Conservation (phyloP, 108 stramenopile species). For the Parmales sp. region DNA sequence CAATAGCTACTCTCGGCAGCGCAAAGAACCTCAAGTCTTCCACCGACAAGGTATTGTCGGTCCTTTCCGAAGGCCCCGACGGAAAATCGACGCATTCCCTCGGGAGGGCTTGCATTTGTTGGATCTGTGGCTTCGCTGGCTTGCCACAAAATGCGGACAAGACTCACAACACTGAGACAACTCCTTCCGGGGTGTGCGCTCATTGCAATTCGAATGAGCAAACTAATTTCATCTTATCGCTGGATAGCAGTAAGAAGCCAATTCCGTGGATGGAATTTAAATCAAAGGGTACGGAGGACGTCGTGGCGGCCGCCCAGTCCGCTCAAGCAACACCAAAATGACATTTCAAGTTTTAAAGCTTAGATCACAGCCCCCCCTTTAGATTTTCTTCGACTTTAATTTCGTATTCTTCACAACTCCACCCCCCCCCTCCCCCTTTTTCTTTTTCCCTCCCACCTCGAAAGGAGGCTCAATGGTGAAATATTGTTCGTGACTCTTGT, state of each 20-base stretch:
- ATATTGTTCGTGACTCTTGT: too few species aligned
- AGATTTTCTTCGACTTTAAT: too few species aligned
- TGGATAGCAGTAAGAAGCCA: background rate
- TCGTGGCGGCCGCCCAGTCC: too few species aligned
- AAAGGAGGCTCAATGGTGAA: too few species aligned
- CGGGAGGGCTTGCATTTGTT: constrained; percentile 21
- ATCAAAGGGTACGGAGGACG: too few species aligned
- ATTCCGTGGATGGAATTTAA: constrained; percentile 25
- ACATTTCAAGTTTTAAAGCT: too few species aligned
- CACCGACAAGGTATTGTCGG: constrained; percentile 14
- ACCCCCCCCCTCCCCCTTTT: too few species aligned
- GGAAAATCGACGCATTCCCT: constrained; percentile 2
- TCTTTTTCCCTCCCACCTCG: too few species aligned
- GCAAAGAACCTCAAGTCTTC: background rate
- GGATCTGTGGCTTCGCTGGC: constrained; percentile 18
- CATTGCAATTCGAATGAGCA: constrained; percentile 16
- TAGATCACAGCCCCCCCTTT: too few species aligned
- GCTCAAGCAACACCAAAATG: too few species aligned
- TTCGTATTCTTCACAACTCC: too few species aligned
- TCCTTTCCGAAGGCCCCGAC: constrained; percentile 5
- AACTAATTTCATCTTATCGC: constrained; percentile 17
- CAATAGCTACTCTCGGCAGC: background rate
- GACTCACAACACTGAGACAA: background rate
- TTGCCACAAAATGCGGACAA: constrained; percentile 12
- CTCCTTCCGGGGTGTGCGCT: background rate